Evolutionary conservation across 1,284 basidiomycete species (phyloP).

Genomic region (Macrocystidia cucumis): DNA sequence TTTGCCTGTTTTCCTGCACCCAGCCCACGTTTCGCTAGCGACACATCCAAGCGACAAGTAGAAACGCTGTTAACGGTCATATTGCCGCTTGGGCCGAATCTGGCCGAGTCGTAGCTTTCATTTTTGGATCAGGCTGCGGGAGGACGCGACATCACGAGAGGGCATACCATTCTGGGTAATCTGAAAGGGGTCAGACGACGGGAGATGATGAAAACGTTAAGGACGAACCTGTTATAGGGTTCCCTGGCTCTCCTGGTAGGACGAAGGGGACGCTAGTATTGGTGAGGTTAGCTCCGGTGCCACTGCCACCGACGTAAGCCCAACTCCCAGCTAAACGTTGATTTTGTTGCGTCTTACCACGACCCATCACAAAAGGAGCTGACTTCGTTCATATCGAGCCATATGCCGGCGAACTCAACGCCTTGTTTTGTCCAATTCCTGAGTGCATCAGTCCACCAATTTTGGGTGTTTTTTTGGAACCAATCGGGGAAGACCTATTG

Average conservation of each 20-base stretch:
- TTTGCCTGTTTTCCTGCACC: constrained; percentile 37
- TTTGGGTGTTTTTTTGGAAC: constrained; percentile 50
- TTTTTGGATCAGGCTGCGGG: constrained; percentile 4
- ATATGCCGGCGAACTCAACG: constrained; percentile 60
- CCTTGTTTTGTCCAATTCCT: constrained; percentile 53
- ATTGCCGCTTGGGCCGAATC: constrained; percentile 67
- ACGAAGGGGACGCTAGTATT: constrained; percentile 38
- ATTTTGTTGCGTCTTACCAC: constrained; percentile 36
- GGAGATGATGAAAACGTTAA: constrained; percentile 1
- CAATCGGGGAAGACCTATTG: constrained; percentile 57
- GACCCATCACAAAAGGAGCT: constrained; percentile 59
- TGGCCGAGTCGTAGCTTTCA: constrained; percentile 50
- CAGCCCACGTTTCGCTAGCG: constrained; percentile 28
- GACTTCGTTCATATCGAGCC: constrained; percentile 74
- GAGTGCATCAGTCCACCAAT: constrained; percentile 54
- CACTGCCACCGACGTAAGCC: constrained; percentile 24
- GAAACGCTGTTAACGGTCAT: constrained; percentile 61
- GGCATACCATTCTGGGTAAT: constrained; percentile 56
- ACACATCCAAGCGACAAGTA: constrained; percentile 34
- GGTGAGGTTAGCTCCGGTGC: constrained; percentile 43
- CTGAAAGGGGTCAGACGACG: constrained; percentile 13
- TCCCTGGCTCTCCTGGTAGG: constrained; percentile 46
- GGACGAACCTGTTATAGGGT: constrained; percentile 27
- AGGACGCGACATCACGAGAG: constrained; percentile 4
- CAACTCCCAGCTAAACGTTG: neutral